Base-by-base conservation (phyloP, 257 asterid species). In the Plectranthus barbatus region DNA sequence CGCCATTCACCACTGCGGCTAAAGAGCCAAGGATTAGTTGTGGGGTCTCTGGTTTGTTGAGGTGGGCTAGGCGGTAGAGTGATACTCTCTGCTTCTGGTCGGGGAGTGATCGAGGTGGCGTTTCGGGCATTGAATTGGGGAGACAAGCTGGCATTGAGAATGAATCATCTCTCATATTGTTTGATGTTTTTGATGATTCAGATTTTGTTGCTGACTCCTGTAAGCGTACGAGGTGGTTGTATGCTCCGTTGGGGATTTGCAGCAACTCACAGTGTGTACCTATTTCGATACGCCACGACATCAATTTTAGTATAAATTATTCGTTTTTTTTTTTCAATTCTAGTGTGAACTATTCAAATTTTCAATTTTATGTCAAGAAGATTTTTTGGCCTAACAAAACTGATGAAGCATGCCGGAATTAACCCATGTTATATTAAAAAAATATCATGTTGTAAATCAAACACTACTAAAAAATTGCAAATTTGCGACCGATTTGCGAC, bases 1-100 rank as follows among this genome's bases (percentile, higher is more conserved):
- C 80, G 4, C 94, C 94, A 37, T 66, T 76, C 40, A 72, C 55
- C 2, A 70, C 40, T 21, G 94, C 87, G 53, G 87, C 86, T 26
- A 85, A 21, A 2, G 90, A 75, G n/a, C 90, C 94, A 3, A 80
- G 47, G 0, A 75, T 4, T 51, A 85, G 42, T 36, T 68, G 73
- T 0, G 77, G 79, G 18, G 73, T 67, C 56, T 85, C 94, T 0
- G 77, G 80, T 59, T 75, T 77, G 44, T 75, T 83, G 20, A 85
- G 62, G 64, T 42, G n/a, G 33, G 84, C 90, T 61, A 83, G 61
- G 4, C 84, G 80, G 72, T 56, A 60, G 7, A 85, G 71, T 9
- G 79, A 49, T 12, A 56, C 56, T 21, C 68, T 54, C 11, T 26
- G 15, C 11, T 41, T 6, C 13, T 55, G 12, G 48, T 67, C 61